Evolutionary conservation across 768 basidiomycete species (phyloP).

Genomic region (Leccinum broughii): DNA sequence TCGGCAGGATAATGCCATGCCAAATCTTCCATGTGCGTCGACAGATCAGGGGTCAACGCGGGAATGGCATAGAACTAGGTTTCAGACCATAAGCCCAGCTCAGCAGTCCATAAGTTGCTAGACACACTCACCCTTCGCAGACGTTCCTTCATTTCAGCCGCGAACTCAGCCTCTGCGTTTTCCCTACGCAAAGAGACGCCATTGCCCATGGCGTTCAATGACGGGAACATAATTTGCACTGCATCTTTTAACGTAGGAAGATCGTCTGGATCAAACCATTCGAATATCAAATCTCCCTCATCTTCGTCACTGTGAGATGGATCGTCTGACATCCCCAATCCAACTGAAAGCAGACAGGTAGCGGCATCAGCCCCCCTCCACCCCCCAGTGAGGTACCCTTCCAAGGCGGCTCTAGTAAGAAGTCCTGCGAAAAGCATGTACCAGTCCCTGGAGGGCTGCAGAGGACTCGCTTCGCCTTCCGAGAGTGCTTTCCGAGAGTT

Average conservation of each 20-base stretch:
- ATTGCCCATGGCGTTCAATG: conserved; percentile 35
- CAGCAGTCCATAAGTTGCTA: neutral
- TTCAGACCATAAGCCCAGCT: conserved; percentile 9
- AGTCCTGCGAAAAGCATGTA: conserved; percentile 79
- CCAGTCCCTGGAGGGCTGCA: conserved; percentile 76
- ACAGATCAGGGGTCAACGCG: conserved; percentile 66
- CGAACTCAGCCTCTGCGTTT: conserved; percentile 69
- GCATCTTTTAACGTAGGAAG: conserved; percentile 69
- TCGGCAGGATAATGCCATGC: conserved; percentile 83
- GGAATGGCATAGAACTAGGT: conserved; percentile 80
- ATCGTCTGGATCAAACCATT: conserved; percentile 73
- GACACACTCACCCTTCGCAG: conserved; percentile 57
- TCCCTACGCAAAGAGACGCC: conserved; percentile 37
- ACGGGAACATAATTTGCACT: conserved; percentile 67
- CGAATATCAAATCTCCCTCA: conserved; percentile 44
- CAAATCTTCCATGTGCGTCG: conserved; percentile 70
- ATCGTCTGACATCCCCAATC: conserved; percentile 48
- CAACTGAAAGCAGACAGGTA: conserved; percentile 72
- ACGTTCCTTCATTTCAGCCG: conserved; percentile 71
- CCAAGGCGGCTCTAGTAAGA: conserved; percentile 78
- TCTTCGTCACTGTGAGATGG: conserved; percentile 30
- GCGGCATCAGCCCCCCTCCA: conserved; percentile 75
- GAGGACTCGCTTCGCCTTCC: conserved; percentile 46
- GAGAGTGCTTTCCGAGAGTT: conserved; percentile 28
- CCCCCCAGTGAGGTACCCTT: conserved; percentile 80